Evolutionary conservation across 768 basidiomycete species (phyloP).

Genomic region (Mrakia blollopis): DNA sequence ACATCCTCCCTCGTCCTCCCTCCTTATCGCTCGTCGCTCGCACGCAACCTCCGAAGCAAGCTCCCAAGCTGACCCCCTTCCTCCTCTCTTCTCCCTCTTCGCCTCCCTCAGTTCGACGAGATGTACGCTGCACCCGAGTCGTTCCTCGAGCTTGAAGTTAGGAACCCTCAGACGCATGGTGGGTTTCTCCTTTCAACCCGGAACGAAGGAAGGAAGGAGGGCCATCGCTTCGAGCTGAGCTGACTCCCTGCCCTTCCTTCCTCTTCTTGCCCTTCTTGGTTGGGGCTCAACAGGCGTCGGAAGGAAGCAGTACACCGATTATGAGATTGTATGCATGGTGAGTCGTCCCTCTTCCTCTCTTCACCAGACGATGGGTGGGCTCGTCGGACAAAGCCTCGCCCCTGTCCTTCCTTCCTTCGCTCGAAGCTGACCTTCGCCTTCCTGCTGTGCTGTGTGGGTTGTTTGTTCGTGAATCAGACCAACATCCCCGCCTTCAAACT

Average conservation of each 20-base stretch:
- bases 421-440: neutral
- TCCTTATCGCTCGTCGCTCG: no score
- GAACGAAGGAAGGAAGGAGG: neutral
- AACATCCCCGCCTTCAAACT: constrained; percentile 99
- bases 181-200: neutral
- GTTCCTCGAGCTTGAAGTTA: constrained; percentile 93
- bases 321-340: constrained; percentile 96
- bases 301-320: constrained; percentile 98
- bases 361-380: neutral
- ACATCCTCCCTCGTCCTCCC: neutral
- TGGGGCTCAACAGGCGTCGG: constrained; percentile 69
- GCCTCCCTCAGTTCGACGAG: constrained; percentile 60
- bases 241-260: neutral
- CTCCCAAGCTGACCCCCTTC: neutral
- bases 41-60: neutral
- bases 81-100: neutral
- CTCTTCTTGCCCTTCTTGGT: neutral
- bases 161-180: constrained; percentile 95
- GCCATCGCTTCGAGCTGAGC: neutral
- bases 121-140: constrained; percentile 87
- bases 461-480: constrained; percentile 54
- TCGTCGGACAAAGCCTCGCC: neutral
- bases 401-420: neutral
- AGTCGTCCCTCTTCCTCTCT: constrained; percentile 40
- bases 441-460: neutral